phyloP scores from a whole-genome alignment of 1,284 basidiomycete species.

The Fomitopsis pinicola region DNA sequence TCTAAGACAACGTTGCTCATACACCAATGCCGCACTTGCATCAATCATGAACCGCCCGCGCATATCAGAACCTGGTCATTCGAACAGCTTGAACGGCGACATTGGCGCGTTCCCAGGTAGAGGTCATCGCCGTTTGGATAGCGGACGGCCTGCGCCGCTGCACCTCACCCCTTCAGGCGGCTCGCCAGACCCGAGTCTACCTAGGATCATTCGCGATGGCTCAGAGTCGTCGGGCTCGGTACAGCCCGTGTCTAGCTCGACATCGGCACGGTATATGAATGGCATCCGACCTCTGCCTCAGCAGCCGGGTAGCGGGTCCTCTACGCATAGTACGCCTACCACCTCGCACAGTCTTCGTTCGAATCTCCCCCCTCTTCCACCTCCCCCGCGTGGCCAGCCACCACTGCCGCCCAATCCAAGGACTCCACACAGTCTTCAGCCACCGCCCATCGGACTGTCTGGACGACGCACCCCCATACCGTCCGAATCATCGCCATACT shows the following conservation, averaged over 20 bases:
- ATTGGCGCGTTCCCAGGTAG: conserved; percentile 5
- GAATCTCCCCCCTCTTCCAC: conserved; percentile 61
- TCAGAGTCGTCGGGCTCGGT: conserved; percentile 37
- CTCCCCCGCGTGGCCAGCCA: conserved; percentile 58
- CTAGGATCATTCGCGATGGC: conserved; percentile 62
- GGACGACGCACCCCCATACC: conserved; percentile 59
- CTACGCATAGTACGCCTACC: conserved; percentile 28
- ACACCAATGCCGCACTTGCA: conserved; percentile 21
- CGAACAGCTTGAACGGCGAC: conserved; percentile 21
- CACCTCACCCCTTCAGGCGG: conserved; percentile 47
- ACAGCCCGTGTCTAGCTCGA: not conserved
- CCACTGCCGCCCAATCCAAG: conserved; percentile 42
- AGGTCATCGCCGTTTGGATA: conserved; percentile 39
- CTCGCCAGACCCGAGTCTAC: conserved; percentile 43
- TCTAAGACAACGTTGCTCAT: conserved; percentile 57
- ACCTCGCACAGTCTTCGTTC: conserved; percentile 36
- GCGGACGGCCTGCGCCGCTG: conserved; percentile 61
- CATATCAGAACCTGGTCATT: conserved; percentile 19
- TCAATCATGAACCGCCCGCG: conserved; percentile 23
- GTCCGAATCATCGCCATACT: conserved; percentile 41
- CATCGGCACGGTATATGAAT: conserved; percentile 33
- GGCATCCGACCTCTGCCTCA: conserved; percentile 41
- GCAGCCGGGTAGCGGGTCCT: conserved; percentile 26
- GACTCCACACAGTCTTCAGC: conserved; percentile 20
- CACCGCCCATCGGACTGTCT: conserved; percentile 20